Conservation (phyloP, 345 rosid genomes). For the Aegle marmelos region DNA sequence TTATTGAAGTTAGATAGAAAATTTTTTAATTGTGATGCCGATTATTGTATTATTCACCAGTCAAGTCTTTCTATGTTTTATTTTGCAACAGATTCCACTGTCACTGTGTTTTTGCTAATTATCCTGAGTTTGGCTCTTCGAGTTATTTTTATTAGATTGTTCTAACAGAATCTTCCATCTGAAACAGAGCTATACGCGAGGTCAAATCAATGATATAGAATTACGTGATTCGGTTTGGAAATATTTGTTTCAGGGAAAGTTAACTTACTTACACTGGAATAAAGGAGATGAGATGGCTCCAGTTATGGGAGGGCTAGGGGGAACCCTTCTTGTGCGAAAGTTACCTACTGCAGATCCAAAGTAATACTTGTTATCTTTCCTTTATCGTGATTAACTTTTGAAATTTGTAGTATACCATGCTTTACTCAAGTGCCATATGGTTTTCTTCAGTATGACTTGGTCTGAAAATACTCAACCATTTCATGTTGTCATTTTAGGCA, state of each 20-base stretch:
- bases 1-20: background rate
- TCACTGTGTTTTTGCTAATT: background rate
- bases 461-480: background rate
- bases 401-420: background rate
- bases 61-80: background rate
- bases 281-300: slow-evolving; percentile 77
- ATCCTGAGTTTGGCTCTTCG: background rate
- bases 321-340: slow-evolving; percentile 86
- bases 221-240: slow-evolving; percentile 50
- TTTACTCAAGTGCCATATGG: background rate
- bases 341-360: slow-evolving; percentile 57
- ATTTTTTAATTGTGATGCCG: background rate
- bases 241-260: slow-evolving; percentile 66
- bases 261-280: slow-evolving; percentile 70
- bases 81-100: background rate
- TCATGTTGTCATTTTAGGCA: background rate
- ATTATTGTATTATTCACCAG: background rate
- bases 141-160: slow-evolving; percentile 3
- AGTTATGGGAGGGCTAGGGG: slow-evolving; percentile 51
- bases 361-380: slow-evolving; percentile 36
- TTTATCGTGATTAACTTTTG: background rate
- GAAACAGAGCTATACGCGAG: slow-evolving; percentile 61
- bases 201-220: slow-evolving; percentile 52
- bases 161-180: slow-evolving; percentile 9
- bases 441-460: background rate